These are phyloP conservation scores for Rehmannia glutinosa DNA, from an alignment of 257 asterid genomes.

Conservation along the genomic window DNA sequence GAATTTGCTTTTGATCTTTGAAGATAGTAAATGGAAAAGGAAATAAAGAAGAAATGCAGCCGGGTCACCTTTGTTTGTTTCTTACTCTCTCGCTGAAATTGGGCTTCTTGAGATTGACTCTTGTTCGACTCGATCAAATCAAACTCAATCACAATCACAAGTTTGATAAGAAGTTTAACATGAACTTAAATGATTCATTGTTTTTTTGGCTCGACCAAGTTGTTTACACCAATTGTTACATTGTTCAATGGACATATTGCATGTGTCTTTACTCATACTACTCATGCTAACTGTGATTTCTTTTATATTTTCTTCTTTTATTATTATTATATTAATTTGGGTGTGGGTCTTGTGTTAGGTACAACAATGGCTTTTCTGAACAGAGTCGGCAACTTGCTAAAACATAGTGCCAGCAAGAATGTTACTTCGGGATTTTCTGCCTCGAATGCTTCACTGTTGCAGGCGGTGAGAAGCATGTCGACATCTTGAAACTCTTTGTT, in stretches of 20 bases:
- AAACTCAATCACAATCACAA: too few species aligned
- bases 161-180: too few species aligned
- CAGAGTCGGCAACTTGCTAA: constrained; percentile 60
- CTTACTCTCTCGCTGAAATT: too few species aligned
- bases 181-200: too few species aligned
- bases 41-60: neutral
- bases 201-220: too few species aligned
- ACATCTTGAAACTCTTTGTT: constrained; percentile 75
- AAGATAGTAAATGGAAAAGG: neutral
- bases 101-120: too few species aligned
- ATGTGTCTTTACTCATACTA: neutral
- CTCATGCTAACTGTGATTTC: neutral
- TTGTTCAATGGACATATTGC: too few species aligned
- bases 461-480: constrained; percentile 70
- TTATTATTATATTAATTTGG: neutral
- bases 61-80: too few species aligned
- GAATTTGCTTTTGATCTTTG: neutral
- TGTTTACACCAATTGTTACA: too few species aligned
- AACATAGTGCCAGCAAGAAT: constrained; percentile 42
- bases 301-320: neutral
- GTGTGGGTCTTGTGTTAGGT: constrained; percentile 22
- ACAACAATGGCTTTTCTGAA: constrained; percentile 67
- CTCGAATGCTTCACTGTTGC: constrained; percentile 48
- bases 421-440: constrained; percentile 38
- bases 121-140: too few species aligned